A percentile compares a stretch with the other conserved stretches of the same genome.
These are phyloP conservation scores for Penicillium daleae DNA, from an alignment of 495 filamentous ascomycete genomes.

Conservation along the genomic window DNA sequence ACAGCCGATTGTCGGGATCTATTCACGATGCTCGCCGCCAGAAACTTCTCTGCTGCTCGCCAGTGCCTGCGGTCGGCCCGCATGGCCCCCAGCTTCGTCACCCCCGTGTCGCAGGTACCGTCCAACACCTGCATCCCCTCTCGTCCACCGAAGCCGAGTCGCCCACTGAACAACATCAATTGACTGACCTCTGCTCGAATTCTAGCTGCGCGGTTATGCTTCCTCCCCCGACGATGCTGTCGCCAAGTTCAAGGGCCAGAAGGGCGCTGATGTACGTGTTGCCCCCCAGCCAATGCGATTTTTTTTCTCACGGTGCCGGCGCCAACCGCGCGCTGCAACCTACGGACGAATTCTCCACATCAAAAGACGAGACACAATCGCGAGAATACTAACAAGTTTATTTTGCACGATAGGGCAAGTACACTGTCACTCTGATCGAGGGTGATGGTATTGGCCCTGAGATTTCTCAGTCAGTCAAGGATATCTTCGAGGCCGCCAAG, in stretches of 20 bases:
- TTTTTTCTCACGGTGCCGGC: conserved; percentile 26
- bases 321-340: conserved; percentile 25
- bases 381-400: conserved; percentile 20
- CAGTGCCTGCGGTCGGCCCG: conserved; percentile 59
- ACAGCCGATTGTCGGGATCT: conserved; percentile 30
- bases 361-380: conserved; percentile 2
- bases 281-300: conserved; percentile 21
- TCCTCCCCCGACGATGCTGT: conserved; percentile 68
- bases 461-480: conserved; percentile 95
- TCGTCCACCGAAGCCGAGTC: conserved; percentile 4
- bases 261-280: conserved; percentile 76
- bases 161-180: conserved; percentile 16
- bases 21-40: conserved; percentile 61
- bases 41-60: conserved; percentile 58
- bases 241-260: conserved; percentile 89
- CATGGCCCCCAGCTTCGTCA: conserved; percentile 50
- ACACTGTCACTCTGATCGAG: conserved; percentile 94
- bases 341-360: conserved; percentile 6
- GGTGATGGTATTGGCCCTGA: conserved; percentile 98
- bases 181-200: conserved; percentile 31
- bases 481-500: conserved; percentile 94
- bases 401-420: conserved; percentile 71
- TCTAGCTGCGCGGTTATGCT: conserved; percentile 54
- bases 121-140: conserved; percentile 16
- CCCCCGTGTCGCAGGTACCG: conserved; percentile 57